These are phyloP conservation scores for Gigaspora rosea DNA, from an alignment of 192 early-diverging fungal species.

Conservation along the genomic window DNA sequence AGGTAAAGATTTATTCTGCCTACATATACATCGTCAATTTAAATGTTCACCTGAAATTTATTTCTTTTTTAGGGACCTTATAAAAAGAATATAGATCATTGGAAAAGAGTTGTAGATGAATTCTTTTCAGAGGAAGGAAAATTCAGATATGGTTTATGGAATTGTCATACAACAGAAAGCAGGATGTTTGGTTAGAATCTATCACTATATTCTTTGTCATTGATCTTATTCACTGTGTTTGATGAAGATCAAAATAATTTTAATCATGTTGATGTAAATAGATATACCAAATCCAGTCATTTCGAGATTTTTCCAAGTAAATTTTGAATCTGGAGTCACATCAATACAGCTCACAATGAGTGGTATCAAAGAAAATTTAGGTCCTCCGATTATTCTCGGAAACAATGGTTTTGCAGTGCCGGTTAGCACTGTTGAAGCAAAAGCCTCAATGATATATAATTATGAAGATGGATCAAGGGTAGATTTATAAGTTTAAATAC, in stretches of 20 bases:
- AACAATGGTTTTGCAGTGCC: not conserved
- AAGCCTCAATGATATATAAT: slow-evolving; percentile 18
- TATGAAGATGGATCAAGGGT: slow-evolving; percentile 21
- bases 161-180: not conserved
- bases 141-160: slow-evolving; percentile 6
- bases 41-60: not conserved
- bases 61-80: not conserved
- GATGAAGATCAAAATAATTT: not conserved
- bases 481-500: not conserved
- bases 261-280: not conserved
- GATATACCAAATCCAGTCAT: slow-evolving; percentile 16
- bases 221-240: not conserved
- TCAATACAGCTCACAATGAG: slow-evolving; percentile 6
- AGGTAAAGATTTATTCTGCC: not conserved
- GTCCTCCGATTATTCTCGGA: not conserved
- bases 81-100: slow-evolving; percentile 4
- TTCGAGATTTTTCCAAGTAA: slow-evolving; percentile 18
- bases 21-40: not conserved
- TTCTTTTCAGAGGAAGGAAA: slow-evolving; percentile 19
- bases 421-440: slow-evolving; percentile 1
- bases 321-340: slow-evolving; percentile 14
- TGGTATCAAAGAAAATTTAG: not conserved
- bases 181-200: slow-evolving; percentile 4
- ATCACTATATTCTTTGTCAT: not conserved
- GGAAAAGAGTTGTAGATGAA: not conserved